A percentile compares a stretch with the other conserved stretches of the same genome.
These are phyloP conservation scores for Sporothrix pseudoabietina DNA, from an alignment of 2,329 filamentous ascomycete genomes.

Conservation along the genomic window DNA sequence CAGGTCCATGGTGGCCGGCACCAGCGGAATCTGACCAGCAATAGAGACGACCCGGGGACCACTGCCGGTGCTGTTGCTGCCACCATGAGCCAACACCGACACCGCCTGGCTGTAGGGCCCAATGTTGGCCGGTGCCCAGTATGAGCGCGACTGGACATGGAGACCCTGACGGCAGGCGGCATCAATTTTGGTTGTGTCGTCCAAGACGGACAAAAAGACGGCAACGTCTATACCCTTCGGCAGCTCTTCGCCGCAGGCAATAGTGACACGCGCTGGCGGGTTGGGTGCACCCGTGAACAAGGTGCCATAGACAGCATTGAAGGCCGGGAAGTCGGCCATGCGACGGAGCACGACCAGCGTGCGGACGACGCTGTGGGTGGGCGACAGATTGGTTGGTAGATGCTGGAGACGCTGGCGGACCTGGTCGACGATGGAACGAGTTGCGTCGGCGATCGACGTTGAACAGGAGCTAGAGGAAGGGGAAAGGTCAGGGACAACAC, in stretches of 20 bases:
- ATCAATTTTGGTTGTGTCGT: constrained; percentile 33
- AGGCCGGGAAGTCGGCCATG: constrained; percentile 74
- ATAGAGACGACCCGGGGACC: constrained; percentile 59
- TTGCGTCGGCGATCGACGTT: constrained; percentile 49
- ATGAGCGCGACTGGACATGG: constrained; percentile 90
- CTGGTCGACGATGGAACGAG: constrained; percentile 50
- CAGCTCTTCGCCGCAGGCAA: constrained; percentile 72
- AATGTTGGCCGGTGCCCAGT: constrained; percentile 98
- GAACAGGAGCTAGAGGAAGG: constrained; percentile 29
- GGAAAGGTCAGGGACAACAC: constrained; percentile 35
- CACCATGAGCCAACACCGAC: constrained; percentile 45
- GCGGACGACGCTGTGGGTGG: constrained; percentile 53
- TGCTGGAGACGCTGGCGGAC: constrained; percentile 47
- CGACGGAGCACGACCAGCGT: constrained; percentile 70
- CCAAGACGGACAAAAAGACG: constrained; percentile 46
- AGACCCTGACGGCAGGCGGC: constrained; percentile 59
- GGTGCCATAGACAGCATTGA: constrained; percentile 75
- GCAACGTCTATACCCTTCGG: constrained; percentile 62
- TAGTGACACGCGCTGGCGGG: constrained; percentile 81
- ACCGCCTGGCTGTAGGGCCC: constrained; percentile 95
- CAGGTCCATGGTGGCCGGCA: constrained; percentile 76
- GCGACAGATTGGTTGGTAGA: constrained; percentile 37
- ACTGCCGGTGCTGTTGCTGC: neutral
- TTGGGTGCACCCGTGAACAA: constrained; percentile 72
- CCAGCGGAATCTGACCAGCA: constrained; percentile 88